A percentile compares a stretch with the other conserved stretches of the same genome.
Conservation (phyloP, 306 rosid species). For the Canavalia gladiata region DNA sequence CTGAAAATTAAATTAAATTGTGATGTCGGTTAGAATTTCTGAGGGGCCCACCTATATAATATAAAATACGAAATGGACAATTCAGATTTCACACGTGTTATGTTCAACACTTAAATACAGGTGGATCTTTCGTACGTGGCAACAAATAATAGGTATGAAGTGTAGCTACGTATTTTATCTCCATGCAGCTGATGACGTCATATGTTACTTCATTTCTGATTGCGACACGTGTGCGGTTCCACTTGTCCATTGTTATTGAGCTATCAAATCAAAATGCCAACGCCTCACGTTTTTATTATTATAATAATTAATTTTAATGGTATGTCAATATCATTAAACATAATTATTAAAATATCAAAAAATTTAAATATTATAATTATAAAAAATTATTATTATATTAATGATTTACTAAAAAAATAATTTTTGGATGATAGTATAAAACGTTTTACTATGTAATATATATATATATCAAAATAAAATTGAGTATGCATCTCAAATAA, state of each 20-base stretch:
- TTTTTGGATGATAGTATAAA: no score
- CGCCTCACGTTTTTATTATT: constrained; percentile 46
- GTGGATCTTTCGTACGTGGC: constrained; percentile 51
- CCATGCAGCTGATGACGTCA: constrained; percentile 62
- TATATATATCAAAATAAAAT: no score
- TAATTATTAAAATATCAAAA: neutral
- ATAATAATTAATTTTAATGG: neutral
- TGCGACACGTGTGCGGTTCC: constrained; percentile 62
- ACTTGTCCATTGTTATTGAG: neutral
- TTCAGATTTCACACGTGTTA: constrained; percentile 54
- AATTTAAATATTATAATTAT: no score
- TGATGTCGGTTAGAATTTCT: constrained; percentile 58
- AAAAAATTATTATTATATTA: no score
- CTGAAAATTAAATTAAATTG: neutral
- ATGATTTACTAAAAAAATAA: no score
- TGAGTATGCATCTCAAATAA: no score
- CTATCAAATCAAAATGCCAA: constrained; percentile 46
- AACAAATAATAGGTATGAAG: no score
- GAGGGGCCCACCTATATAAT: constrained; percentile 32
- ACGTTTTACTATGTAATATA: no score
- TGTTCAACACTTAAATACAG: neutral
- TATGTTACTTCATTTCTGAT: neutral
- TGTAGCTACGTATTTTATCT: constrained; percentile 44
- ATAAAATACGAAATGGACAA: constrained; percentile 24
- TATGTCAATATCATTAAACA: neutral